Evolutionary conservation across 2,329 filamentous ascomycete species (phyloP).

Genomic region (Pseudogymnoascus sp.): DNA sequence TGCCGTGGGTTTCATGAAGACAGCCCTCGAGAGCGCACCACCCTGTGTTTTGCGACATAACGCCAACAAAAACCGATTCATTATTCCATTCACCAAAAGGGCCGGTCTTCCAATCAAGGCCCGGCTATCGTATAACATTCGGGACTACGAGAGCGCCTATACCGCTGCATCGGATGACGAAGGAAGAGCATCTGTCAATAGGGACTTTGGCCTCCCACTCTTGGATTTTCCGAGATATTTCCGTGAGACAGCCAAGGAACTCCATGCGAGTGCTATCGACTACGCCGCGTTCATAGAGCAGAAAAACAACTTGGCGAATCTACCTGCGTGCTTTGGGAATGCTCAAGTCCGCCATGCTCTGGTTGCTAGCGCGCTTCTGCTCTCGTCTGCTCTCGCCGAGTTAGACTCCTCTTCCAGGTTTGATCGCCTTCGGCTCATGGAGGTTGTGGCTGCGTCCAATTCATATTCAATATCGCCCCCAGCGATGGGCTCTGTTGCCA

Average conservation of each 20-base stretch:
- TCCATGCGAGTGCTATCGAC: neutral
- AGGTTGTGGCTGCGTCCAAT: neutral
- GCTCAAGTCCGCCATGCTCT: neutral
- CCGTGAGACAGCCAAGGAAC: neutral
- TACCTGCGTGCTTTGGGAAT: neutral
- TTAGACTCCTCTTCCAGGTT: neutral
- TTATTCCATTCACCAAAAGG: neutral
- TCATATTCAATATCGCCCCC: neutral
- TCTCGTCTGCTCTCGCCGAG: neutral
- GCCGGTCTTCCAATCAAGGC: constrained; percentile 3
- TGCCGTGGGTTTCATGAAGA: neutral
- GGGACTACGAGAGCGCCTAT: neutral
- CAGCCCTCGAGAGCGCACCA: neutral
- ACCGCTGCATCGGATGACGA: neutral
- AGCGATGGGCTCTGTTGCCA: neutral
- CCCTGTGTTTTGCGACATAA: neutral
- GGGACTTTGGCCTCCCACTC: neutral
- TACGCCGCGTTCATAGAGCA: neutral
- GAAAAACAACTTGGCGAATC: neutral
- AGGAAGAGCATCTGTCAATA: neutral
- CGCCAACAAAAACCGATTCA: neutral
- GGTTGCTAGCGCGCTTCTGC: neutral
- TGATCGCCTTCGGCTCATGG: neutral
- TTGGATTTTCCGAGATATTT: neutral
- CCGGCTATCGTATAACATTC: neutral